Percentiles rank a stretch among this genome's conserved stretches.
Conservation (phyloP, 2,329 filamentous ascomycete genomes). For the Aspergillus puulaauensis region DNA sequence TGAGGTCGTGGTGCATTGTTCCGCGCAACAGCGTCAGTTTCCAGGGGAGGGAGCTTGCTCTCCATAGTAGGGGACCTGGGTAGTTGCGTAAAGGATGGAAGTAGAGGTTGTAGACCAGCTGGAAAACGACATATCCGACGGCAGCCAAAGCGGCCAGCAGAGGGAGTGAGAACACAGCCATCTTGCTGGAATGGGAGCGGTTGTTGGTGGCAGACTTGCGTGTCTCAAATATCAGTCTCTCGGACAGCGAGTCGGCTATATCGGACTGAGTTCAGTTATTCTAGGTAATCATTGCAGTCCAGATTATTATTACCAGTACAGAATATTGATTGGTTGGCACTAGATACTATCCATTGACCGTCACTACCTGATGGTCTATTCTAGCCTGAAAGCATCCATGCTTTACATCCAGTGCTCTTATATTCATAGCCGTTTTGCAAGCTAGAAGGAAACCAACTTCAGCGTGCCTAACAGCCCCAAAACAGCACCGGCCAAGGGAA, state of each 20-base stretch:
- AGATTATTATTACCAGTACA: too few relatives aligned
- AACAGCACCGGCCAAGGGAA: not conserved
- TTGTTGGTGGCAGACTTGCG: not conserved
- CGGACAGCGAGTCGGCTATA: not conserved
- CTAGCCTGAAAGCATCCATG: too few relatives aligned
- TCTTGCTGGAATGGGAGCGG: not conserved
- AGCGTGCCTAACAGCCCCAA: not conserved
- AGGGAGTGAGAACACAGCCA: not conserved
- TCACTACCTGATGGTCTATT: too few relatives aligned
- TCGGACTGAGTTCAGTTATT: too few relatives aligned
- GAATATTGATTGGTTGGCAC: too few relatives aligned
- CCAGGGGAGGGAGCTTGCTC: not conserved
- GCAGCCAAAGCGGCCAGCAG: not conserved
- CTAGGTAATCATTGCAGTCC: too few relatives aligned
- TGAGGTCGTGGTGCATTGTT: not conserved
- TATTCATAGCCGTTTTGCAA: too few relatives aligned
- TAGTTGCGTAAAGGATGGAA: not conserved
- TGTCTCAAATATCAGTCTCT: not conserved
- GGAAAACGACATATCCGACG: not conserved
- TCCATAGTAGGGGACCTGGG: not conserved
- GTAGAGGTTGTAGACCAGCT: conserved; percentile 1
- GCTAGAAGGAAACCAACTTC: not conserved
- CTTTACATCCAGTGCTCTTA: too few relatives aligned
- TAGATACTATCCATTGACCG: too few relatives aligned
- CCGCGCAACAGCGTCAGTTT: not conserved